Conservation (phyloP, 129 eudicot genomes). For the Dittrichia graveolens region DNA sequence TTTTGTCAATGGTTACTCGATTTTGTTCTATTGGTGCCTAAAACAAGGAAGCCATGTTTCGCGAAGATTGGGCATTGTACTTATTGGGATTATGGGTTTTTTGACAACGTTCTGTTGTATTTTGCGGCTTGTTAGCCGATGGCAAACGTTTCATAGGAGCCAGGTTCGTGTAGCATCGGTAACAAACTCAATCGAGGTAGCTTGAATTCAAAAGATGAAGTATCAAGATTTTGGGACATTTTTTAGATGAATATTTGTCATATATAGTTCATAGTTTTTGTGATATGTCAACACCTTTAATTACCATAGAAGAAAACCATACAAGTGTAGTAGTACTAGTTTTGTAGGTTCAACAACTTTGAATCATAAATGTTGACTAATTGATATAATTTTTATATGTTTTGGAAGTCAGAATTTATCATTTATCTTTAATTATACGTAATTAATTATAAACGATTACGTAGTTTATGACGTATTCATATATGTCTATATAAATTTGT, state of each 20-base stretch:
- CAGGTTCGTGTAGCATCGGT: background rate
- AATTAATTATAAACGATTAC: too few species aligned
- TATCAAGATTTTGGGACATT: background rate
- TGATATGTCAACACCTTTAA: too few species aligned
- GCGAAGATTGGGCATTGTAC: background rate
- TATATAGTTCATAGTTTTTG: too few species aligned
- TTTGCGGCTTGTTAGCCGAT: background rate
- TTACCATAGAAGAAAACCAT: too few species aligned
- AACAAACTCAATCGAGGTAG: background rate
- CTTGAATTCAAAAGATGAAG: background rate
- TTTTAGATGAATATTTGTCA: background rate
- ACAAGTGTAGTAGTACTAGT: too few species aligned
- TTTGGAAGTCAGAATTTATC: too few species aligned
- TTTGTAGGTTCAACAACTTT: too few species aligned
- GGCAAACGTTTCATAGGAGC: background rate
- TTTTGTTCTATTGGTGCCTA: background rate
- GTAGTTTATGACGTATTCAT: too few species aligned
- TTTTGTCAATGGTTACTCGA: background rate
- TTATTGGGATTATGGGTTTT: slow-evolving; percentile 4
- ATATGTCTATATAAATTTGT: too few species aligned
- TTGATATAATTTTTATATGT: too few species aligned
- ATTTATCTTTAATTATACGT: too few species aligned
- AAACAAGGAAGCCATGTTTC: slow-evolving; percentile 7
- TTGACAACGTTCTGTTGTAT: background rate
- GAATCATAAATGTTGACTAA: too few species aligned